Percentiles rank a stretch among this genome's conserved stretches.
Evolutionary conservation across 805 yeast species (phyloP).

Genomic region (Pichia sporocuriosa): DNA sequence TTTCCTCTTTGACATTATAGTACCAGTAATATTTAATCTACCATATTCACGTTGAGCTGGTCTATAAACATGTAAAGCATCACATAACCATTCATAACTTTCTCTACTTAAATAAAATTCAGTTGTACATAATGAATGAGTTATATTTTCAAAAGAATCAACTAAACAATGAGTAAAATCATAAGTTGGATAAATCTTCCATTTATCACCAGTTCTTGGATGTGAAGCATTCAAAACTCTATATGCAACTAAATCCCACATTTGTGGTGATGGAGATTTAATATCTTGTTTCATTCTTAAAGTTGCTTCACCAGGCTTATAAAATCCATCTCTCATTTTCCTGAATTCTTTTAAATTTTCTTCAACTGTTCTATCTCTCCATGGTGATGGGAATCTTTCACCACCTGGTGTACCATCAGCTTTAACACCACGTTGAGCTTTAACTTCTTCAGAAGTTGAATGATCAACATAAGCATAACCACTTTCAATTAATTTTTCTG

Average conservation of each 20-base stretch:
- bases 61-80: constrained; percentile 86
- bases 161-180: constrained; percentile 99
- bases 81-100: constrained; percentile 98
- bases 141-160: constrained; percentile 92
- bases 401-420: constrained; percentile 94
- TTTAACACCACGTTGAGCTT: constrained; percentile 81
- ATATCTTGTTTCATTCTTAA: constrained; percentile 96
- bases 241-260: constrained; percentile 99
- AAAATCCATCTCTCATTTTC: constrained; percentile 85
- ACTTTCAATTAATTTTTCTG: constrained; percentile 66
- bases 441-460: constrained; percentile 87
- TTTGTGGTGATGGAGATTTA: constrained; percentile 87
- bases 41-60: constrained; percentile 99
- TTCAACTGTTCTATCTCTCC: constrained; percentile 65
- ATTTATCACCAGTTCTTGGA: constrained; percentile 92
- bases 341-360: constrained; percentile 76
- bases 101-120: constrained; percentile 90
- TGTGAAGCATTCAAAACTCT: constrained; percentile 89
- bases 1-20: constrained; percentile 91
- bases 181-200: constrained; percentile 98
- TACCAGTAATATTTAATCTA: constrained; percentile 89
- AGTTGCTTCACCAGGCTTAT: constrained; percentile 86
- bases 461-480: constrained; percentile 89
- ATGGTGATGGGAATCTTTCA: constrained; percentile 74
- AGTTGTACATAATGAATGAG: constrained; percentile 94